Conservation (phyloP, 768 basidiomycete genomes). For the Kwoniella mangroviensis region DNA sequence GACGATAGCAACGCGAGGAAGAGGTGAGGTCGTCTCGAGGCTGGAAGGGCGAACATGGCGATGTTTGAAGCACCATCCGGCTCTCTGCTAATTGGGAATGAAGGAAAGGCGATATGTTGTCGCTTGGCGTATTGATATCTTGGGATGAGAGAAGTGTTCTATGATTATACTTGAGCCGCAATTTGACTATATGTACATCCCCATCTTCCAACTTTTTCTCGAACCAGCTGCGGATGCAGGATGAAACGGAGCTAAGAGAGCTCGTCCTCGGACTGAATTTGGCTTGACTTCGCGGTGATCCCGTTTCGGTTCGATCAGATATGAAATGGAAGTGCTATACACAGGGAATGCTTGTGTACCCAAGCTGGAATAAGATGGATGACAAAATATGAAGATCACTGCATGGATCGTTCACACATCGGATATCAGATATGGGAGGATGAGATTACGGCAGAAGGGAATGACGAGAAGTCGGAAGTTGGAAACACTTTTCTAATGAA, state of each 20-base stretch:
- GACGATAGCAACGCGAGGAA: conserved; percentile 28
- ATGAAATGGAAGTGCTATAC: background rate
- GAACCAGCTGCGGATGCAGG: background rate
- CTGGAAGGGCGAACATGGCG: conserved; percentile 25
- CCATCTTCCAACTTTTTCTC: conserved; percentile 2
- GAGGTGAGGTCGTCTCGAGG: conserved; percentile 28
- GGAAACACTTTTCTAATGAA: background rate
- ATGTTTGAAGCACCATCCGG: background rate
- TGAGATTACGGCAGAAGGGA: background rate
- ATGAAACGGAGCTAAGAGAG: conserved; percentile 13
- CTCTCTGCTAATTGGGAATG: no score
- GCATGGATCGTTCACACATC: no score
- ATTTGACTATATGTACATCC: background rate
- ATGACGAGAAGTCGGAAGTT: background rate
- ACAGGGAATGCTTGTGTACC: background rate
- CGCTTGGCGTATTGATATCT: no score
- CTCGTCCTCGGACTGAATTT: background rate
- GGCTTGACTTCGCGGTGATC: background rate
- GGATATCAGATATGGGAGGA: no score
- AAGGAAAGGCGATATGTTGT: no score
- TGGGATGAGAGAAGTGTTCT: no score
- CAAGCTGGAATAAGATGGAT: background rate
- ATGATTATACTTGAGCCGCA: background rate
- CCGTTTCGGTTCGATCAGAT: background rate
- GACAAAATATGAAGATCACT: no score